phyloP scores from a whole-genome alignment of 441 rosid species.

The Daphne laureola region DNA sequence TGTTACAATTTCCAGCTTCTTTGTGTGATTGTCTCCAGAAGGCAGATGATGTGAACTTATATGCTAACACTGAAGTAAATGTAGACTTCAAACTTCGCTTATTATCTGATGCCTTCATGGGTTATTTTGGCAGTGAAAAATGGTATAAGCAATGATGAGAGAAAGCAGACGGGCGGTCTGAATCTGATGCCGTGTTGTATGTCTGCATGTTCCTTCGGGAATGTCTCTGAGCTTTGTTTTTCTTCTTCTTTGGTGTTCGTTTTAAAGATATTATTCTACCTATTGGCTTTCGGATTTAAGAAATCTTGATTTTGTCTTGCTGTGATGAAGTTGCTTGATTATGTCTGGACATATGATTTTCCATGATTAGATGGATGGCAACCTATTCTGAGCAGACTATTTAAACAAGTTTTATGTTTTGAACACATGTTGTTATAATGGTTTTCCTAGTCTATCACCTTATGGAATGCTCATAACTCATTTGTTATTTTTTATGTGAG shows the following conservation, averaged over 20 bases:
- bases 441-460: too few relatives aligned
- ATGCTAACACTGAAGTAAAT: conserved; percentile 34
- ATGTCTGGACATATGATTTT: conserved; percentile 66
- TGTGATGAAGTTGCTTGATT: conserved; percentile 41
- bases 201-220: conserved; percentile 57
- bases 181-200: conserved; percentile 83
- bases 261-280: too few relatives aligned
- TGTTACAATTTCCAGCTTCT: neutral
- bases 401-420: too few relatives aligned
- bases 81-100: conserved; percentile 44
- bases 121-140: neutral
- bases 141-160: conserved; percentile 45
- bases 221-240: conserved; percentile 39
- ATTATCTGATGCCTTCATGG: conserved; percentile 41
- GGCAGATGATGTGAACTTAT: conserved; percentile 32
- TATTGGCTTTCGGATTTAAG: neutral
- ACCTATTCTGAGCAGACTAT: conserved; percentile 34
- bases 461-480: too few relatives aligned
- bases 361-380: conserved; percentile 30
- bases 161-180: conserved; percentile 91
- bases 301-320: conserved; percentile 7
- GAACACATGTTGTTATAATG: too few relatives aligned
- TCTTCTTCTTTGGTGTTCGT: too few relatives aligned
- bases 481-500: too few relatives aligned
- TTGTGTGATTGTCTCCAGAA: neutral